Evolutionary conservation across 306 rosid genomes (phyloP).

Genomic region (Lithocarpus polystachyus): DNA sequence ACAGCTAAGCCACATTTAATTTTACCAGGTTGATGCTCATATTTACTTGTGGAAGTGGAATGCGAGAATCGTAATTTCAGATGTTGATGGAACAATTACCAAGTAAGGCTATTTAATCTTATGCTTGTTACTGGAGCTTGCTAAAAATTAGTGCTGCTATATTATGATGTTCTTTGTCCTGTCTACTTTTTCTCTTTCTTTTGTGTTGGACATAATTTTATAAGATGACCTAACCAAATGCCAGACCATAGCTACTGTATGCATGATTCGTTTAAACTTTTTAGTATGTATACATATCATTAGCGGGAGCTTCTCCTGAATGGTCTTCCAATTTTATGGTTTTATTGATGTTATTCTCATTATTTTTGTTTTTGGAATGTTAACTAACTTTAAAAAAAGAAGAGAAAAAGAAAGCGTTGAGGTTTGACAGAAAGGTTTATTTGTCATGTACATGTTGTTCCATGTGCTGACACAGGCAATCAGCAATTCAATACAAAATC

Average conservation of each 20-base stretch:
- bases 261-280: neutral
- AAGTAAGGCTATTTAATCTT: slow-evolving; percentile 53
- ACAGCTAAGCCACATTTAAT: slow-evolving; percentile 21
- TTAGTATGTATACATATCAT: too few species aligned
- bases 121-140: slow-evolving; percentile 9
- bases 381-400: neutral
- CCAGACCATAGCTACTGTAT: neutral
- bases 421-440: neutral
- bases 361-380: neutral
- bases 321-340: neutral
- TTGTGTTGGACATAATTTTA: slow-evolving; percentile 6
- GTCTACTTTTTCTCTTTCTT: slow-evolving; percentile 1
- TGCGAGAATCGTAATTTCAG: slow-evolving; percentile 91
- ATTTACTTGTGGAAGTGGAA: slow-evolving; percentile 98
- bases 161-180: slow-evolving; percentile 16
- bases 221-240: neutral
- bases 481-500: neutral
- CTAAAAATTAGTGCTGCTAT: slow-evolving; percentile 17
- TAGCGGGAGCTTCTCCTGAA: neutral
- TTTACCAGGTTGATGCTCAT: slow-evolving; percentile 91
- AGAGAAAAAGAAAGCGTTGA: too few species aligned
- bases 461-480: neutral
- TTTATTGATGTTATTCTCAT: neutral
- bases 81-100: slow-evolving; percentile 98
- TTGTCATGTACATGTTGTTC: neutral